Base-by-base conservation (phyloP, 352 stramenopile genomes). In the Globisporangium barbulae region DNA sequence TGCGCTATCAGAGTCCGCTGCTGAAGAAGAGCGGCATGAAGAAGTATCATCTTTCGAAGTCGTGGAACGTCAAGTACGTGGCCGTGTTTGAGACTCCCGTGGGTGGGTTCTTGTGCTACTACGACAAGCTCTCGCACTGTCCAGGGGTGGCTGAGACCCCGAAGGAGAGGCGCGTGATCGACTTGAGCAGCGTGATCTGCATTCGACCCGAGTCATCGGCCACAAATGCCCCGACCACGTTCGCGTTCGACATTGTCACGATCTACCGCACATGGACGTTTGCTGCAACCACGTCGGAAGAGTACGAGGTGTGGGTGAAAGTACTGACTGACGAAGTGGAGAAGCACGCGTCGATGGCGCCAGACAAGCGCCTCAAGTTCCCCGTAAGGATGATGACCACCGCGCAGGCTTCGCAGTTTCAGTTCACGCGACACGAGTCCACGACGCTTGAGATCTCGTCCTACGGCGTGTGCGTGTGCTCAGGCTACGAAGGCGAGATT, bases 261-360 rank as follows among this genome's bases (percentile, higher is more conserved):
- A 56, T 93, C 25, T 91, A 91, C 68, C 84, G 84, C 30, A 86
- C 68, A 6, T 93, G 81, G 81, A 90, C 81, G 2, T 91, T 93
- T 60, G 81, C 79, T 15, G 70, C 80, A 9, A 54, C 57, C 1
- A 74, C 85, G 8, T 57, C 66, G 0, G 63, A 81, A 15, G 70
- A 89, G 44, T 89, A 88, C 59, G 77, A 86, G 33, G 33, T 71
- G 0, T 93, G 84, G 84, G 50, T 93, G 0, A 58, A 81, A 13
- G 68, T 91, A 1, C 53, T 93, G 4, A 70, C 71, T 2, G 75
- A 89, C 19, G 69, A 65, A 22, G 79, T 89, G 21, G 80, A 90
- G 48, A 85, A 79, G 44, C 71, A 85, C 21, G 68, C 73, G n/a
- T 76, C 82, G 1, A 77, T 80, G 33, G 64, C 79, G 10, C 79